These are phyloP conservation scores for Mycotypha africana DNA, from an alignment of 371 early-diverging fungal genomes.

Conservation along the genomic window DNA sequence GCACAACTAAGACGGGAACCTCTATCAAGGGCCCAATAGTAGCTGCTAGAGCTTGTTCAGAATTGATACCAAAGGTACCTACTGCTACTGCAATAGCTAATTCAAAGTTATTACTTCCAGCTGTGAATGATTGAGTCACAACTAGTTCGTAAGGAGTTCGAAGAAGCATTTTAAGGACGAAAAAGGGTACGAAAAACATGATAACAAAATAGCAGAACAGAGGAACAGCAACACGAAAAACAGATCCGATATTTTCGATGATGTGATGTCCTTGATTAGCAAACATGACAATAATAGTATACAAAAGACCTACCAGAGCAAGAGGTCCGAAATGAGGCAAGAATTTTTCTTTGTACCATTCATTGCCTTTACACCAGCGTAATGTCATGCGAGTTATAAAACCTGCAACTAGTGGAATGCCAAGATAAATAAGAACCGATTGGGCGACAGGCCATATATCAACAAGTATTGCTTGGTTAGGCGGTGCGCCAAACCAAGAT, in stretches of 20 bases:
- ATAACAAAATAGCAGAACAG: slow-evolving; percentile 60
- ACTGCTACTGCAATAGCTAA: slow-evolving; percentile 74
- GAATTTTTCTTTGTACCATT: slow-evolving; percentile 57
- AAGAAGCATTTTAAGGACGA: slow-evolving; percentile 18
- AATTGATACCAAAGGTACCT: slow-evolving; percentile 62
- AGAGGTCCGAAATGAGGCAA: slow-evolving; percentile 49
- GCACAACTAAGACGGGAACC: slow-evolving; percentile 52
- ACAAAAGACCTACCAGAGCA: slow-evolving; percentile 59
- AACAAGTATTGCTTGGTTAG: slow-evolving; percentile 30
- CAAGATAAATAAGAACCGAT: slow-evolving; percentile 64
- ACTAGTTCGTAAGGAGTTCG: slow-evolving; percentile 42
- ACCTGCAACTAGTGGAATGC: slow-evolving; percentile 63
- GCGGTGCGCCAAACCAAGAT: slow-evolving; percentile 35
- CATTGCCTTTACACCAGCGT: slow-evolving; percentile 20
- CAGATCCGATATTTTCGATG: slow-evolving; percentile 56
- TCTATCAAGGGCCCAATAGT: slow-evolving; percentile 75
- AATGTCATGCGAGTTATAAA: slow-evolving; percentile 50
- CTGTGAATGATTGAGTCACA: slow-evolving; percentile 66
- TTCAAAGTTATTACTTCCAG: slow-evolving; percentile 74
- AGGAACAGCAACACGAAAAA: slow-evolving; percentile 65
- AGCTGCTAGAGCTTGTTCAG: slow-evolving; percentile 62
- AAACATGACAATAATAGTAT: slow-evolving; percentile 74
- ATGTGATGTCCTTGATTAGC: slow-evolving; percentile 67
- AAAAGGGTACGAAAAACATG: slow-evolving; percentile 52
- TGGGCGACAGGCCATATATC: slow-evolving; percentile 53